These are phyloP conservation scores for Chrysoporthe austroafricana DNA, from an alignment of 2,329 filamentous ascomycete genomes.

Conservation along the genomic window DNA sequence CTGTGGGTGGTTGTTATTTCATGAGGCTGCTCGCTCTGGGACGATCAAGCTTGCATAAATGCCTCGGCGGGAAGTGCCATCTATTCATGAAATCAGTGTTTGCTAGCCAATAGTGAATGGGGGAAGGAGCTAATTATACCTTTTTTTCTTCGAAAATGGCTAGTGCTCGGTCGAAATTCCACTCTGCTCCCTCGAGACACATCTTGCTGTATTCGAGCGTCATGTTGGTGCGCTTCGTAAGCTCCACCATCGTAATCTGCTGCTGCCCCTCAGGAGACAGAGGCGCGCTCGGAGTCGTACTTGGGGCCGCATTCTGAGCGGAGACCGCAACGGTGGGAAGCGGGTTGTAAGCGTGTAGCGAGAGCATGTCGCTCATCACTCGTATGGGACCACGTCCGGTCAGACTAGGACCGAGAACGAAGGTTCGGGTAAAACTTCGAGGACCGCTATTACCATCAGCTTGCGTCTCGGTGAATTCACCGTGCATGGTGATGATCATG, in stretches of 20 bases:
- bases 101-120: slow-evolving; percentile 27
- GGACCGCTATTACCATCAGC: slow-evolving; percentile 59
- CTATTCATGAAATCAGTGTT: slow-evolving; percentile 21
- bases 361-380: slow-evolving; percentile 79
- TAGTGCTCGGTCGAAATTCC: slow-evolving; percentile 78
- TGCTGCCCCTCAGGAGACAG: slow-evolving; percentile 53
- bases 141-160: slow-evolving; percentile 76
- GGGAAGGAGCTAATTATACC: slow-evolving; percentile 49
- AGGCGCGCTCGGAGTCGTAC: slow-evolving; percentile 32
- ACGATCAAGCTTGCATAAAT: slow-evolving; percentile 23
- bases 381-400: slow-evolving; percentile 67
- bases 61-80: slow-evolving; percentile 25
- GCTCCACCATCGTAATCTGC: slow-evolving; percentile 72
- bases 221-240: slow-evolving; percentile 80
- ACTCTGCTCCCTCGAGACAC: slow-evolving; percentile 78
- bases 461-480: slow-evolving; percentile 80
- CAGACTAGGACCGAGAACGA: slow-evolving; percentile 76
- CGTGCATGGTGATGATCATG: slow-evolving; percentile 77
- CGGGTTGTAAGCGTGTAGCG: slow-evolving; percentile 67
- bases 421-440: slow-evolving; percentile 81
- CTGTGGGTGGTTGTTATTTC: neutral
- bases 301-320: slow-evolving; percentile 33
- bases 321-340: slow-evolving; percentile 49
- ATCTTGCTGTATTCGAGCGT: slow-evolving; percentile 77
- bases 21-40: neutral